Base-by-base conservation (phyloP, 495 filamentous ascomycete species). In the Cercophora sp. region DNA sequence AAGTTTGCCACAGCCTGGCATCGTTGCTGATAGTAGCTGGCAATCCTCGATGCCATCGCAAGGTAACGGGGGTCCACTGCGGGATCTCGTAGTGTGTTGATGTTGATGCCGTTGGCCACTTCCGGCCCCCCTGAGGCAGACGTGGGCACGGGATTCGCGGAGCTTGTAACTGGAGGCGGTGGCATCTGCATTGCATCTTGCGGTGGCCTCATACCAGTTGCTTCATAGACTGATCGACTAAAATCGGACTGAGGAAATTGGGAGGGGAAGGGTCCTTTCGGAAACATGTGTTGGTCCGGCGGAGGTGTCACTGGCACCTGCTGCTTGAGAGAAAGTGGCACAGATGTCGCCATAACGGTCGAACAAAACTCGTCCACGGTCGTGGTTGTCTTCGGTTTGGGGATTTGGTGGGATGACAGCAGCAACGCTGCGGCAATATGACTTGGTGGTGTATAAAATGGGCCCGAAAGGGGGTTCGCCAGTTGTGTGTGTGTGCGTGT, bases 21-120 rank as follows among this genome's bases (percentile, higher is more conserved):
- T 6, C 67, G 65, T 44, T 70, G 67, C 43, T 68, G 65, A 52
- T 70, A 70, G 60, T 67, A 70, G 29, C 37, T 48, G 5, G 67
- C 63, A 31, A 70, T 67, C 46, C 70, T 68, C n/a, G 68, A 66
- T 19, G 62, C 65, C 65, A 70, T 67, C 45, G 67, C 60, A 8
- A 67, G 43, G 48, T 65, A 64, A 31, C 55, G 54, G 1, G 65
- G 67, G 54, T 69, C 67, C 10, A 55, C 27, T 25, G 51, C 45
- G 1, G 51, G 40, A 22, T 54, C 45, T 35, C 29, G 35, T 24
- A 24, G 37, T n/a, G n/a, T n/a, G 25, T 46, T 35, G 51, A 8
- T 52, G 15, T 15, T 25, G 24, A 29, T 20, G 31, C 16, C 45
- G 44, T 22, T 48, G 4, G 46, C 29, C 13, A 25, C 19, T 24